phyloP scores from a whole-genome alignment of 768 basidiomycete species.

The Filobasidium floriforme region DNA sequence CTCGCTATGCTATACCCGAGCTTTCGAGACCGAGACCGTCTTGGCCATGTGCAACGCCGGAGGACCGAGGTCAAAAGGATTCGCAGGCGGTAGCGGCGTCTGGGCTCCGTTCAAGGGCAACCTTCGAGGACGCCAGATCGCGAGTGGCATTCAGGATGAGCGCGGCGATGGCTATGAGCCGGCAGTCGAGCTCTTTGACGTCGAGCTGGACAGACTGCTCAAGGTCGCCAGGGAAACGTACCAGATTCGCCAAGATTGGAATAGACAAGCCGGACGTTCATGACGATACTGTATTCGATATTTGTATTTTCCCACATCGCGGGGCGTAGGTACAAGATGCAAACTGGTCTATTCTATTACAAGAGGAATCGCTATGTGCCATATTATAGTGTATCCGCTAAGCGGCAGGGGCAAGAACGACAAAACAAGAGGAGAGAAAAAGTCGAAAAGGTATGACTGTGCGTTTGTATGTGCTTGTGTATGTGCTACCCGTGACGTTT shows the following conservation, averaged over 20 bases:
- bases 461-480: background rate
- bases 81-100: slow-evolving; percentile 37
- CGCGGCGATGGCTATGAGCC: slow-evolving; percentile 14
- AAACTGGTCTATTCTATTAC: no score
- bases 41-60: slow-evolving; percentile 38
- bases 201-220: slow-evolving; percentile 31
- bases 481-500: background rate
- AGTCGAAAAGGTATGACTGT: background rate
- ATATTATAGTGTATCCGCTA: no score
- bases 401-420: no score
- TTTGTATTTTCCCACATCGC: no score
- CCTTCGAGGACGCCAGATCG: slow-evolving; percentile 9
- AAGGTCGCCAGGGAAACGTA: slow-evolving; percentile 32
- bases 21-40: slow-evolving; percentile 39
- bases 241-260: slow-evolving; percentile 33
- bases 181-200: slow-evolving; percentile 26
- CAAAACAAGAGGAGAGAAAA: background rate
- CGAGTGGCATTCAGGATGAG: background rate
- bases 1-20: slow-evolving; percentile 28
- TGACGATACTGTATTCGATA: background rate
- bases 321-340: no score
- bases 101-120: slow-evolving; percentile 37
- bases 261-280: background rate
- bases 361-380: no score
- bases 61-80: slow-evolving; percentile 25